These are phyloP conservation scores for Karstenula rhodostoma DNA, from an alignment of 2,329 filamentous ascomycete species.

Conservation along the genomic window DNA sequence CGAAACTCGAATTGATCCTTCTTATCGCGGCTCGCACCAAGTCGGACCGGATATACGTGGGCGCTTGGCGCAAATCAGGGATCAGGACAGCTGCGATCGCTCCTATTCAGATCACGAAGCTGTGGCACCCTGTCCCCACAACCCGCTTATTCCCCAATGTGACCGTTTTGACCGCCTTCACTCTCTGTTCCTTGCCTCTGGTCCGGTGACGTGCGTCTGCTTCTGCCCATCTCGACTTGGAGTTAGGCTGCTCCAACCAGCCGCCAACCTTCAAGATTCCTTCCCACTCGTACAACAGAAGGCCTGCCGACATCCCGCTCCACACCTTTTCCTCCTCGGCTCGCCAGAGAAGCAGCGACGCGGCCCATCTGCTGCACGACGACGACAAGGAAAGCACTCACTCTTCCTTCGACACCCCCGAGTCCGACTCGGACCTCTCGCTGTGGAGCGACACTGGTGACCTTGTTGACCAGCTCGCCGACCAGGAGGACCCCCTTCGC, in stretches of 20 bases:
- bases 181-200: slow-evolving; percentile 24
- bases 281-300: slow-evolving; percentile 69
- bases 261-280: slow-evolving; percentile 80
- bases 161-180: slow-evolving; percentile 44
- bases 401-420: slow-evolving; percentile 63
- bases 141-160: slow-evolving; percentile 40
- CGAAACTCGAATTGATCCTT: not conserved
- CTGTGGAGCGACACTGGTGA: slow-evolving; percentile 96
- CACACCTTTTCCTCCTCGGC: slow-evolving; percentile 69
- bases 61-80: slow-evolving; percentile 4
- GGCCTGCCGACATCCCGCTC: slow-evolving; percentile 87
- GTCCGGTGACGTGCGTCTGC: slow-evolving; percentile 45
- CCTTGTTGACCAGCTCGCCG: slow-evolving; percentile 87
- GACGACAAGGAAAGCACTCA: slow-evolving; percentile 61
- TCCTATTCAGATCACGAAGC: slow-evolving; percentile 38
- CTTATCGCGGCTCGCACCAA: slow-evolving; percentile 9
- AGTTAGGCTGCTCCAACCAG: slow-evolving; percentile 64
- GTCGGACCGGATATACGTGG: not conserved
- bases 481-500: slow-evolving; percentile 82
- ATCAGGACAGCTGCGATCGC: slow-evolving; percentile 12
- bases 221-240: slow-evolving; percentile 35
- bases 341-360: slow-evolving; percentile 50
- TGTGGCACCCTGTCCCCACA: slow-evolving; percentile 33
- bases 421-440: slow-evolving; percentile 73
- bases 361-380: slow-evolving; percentile 50